Evolutionary conservation across 2,329 filamentous ascomycete genomes (phyloP).

Genomic region (Epichloe glyceriae): DNA sequence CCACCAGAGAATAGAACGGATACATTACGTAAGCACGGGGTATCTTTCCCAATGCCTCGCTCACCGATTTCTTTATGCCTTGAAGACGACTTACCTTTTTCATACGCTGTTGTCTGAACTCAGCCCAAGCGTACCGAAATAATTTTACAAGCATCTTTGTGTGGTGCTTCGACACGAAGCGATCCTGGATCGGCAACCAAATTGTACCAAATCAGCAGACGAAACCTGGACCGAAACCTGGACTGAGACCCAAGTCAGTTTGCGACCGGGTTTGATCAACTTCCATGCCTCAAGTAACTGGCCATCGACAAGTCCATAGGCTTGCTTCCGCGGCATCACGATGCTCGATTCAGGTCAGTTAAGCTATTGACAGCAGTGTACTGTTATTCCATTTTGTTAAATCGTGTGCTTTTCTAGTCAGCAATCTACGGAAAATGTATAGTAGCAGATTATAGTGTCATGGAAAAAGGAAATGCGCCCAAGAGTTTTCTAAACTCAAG

Average conservation of each 20-base stretch:
- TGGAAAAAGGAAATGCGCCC: slow-evolving; percentile 79
- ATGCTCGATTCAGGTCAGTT: slow-evolving; percentile 40
- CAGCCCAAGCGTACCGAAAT: too few relatives aligned
- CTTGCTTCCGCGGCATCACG: slow-evolving; percentile 41
- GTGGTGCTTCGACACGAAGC: too few relatives aligned
- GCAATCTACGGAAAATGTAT: slow-evolving; percentile 85
- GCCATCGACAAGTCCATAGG: slow-evolving; percentile 37
- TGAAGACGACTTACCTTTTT: too few relatives aligned
- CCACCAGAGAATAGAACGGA: neutral
- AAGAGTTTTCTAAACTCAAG: slow-evolving; percentile 75
- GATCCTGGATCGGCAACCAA: too few relatives aligned
- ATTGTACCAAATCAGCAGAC: neutral
- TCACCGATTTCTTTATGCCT: too few relatives aligned
- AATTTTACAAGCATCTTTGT: too few relatives aligned
- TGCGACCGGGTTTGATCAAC: too few relatives aligned
- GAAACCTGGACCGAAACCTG: neutral
- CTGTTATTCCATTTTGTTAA: neutral
- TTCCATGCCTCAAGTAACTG: slow-evolving; percentile 6
- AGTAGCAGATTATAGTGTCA: slow-evolving; percentile 74
- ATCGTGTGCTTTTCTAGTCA: slow-evolving; percentile 40
- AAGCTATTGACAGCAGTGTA: neutral
- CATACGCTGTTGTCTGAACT: too few relatives aligned
- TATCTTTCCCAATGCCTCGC: too few relatives aligned
- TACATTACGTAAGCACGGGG: neutral
- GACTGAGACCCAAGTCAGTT: neutral